Conservation (phyloP, 352 stramenopile genomes). For the Phytophthora agathidicida region DNA sequence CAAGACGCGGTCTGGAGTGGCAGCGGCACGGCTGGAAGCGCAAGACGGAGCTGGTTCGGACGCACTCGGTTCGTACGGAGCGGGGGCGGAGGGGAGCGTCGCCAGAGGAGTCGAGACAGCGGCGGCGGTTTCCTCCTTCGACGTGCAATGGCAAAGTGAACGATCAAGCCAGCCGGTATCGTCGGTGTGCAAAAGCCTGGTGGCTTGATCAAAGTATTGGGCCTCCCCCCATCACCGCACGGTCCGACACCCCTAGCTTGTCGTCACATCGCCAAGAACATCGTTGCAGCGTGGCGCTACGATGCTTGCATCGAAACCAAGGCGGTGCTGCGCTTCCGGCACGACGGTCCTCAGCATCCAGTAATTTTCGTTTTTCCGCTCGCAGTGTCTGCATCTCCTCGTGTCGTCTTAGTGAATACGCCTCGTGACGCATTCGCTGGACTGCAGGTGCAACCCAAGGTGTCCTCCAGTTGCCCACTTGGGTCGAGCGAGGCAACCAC, state of each 20-base stretch:
- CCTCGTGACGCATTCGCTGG: constrained; percentile 92
- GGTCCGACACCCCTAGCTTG: constrained; percentile 31
- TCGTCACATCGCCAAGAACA: constrained; percentile 30
- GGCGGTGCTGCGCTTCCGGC: too few relatives aligned
- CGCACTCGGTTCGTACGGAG: neutral
- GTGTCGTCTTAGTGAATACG: constrained; percentile 91
- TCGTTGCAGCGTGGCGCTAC: constrained; percentile 22
- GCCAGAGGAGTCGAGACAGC: constrained; percentile 8
- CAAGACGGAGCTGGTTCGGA: neutral
- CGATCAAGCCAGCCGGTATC: constrained; percentile 23
- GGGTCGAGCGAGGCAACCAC: constrained; percentile 7
- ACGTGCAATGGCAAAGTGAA: constrained; percentile 16
- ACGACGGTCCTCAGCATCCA: constrained; percentile 50
- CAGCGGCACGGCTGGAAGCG: neutral
- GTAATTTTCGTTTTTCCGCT: constrained; percentile 77
- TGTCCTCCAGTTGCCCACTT: constrained; percentile 2
- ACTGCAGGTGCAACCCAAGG: constrained; percentile 73
- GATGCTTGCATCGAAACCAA: too few relatives aligned
- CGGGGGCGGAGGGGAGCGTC: too few relatives aligned
- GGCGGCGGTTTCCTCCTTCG: constrained; percentile 20
- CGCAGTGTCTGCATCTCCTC: constrained; percentile 92
- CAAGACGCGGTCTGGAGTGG: neutral
- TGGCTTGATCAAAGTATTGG: constrained; percentile 31
- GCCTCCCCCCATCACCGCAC: constrained; percentile 7
- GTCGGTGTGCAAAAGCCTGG: constrained; percentile 4